Conservation (phyloP, 768 basidiomycete genomes). For the Suillus clintonianus region DNA sequence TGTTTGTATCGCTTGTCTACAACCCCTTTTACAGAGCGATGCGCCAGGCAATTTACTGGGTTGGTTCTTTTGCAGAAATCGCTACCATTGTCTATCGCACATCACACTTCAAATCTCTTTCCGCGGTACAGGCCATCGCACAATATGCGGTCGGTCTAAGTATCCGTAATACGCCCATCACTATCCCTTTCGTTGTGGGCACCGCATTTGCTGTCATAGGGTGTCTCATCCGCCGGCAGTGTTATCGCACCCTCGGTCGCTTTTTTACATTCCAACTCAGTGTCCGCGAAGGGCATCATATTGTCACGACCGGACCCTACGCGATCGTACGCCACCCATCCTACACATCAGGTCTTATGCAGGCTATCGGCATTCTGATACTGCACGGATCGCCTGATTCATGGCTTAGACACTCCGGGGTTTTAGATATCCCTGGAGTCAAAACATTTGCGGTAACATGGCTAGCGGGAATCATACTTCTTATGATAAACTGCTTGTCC, state of each 20-base stretch:
- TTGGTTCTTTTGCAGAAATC: background rate
- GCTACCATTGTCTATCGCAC: background rate
- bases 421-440: background rate
- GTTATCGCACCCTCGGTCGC: slow-evolving; percentile 37
- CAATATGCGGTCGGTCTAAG: background rate
- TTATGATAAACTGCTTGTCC: background rate
- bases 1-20: background rate
- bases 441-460: background rate
- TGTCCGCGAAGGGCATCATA: slow-evolving; percentile 40
- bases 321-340: slow-evolving; percentile 47
- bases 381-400: slow-evolving; percentile 9
- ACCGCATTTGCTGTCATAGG: slow-evolving; percentile 25
- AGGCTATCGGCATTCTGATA: slow-evolving; percentile 2
- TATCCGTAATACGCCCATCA: background rate
- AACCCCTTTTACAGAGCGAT: background rate
- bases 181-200: slow-evolving; percentile 19
- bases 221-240: slow-evolving; percentile 21
- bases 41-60: background rate
- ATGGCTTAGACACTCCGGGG: background rate
- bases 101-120: background rate
- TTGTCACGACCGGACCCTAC: slow-evolving; percentile 45
- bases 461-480: background rate
- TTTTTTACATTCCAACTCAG: slow-evolving; percentile 47
- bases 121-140: background rate
- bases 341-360: slow-evolving; percentile 34